Base-by-base conservation (phyloP, 352 stramenopile species). In the Pythium diclinum region DNA sequence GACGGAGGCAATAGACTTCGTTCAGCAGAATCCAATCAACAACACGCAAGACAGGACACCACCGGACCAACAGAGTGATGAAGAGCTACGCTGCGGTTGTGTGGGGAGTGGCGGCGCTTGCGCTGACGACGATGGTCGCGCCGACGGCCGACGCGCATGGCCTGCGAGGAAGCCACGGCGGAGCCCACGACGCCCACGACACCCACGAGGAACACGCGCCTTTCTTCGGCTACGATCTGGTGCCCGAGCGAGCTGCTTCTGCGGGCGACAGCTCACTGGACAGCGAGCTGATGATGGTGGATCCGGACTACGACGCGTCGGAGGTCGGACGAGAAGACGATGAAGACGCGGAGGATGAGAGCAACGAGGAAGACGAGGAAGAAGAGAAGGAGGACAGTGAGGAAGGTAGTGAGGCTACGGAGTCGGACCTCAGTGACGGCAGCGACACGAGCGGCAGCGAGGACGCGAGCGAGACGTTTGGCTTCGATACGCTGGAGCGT, bases 101-200 rank as follows among this genome's bases (percentile, higher is more conserved):
- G 44, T 51, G 44, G 44, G 8, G 17, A 2, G 17, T 51, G n/a
- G 44, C 44, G 44, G 44, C 44, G 44, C 44, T 51, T 7, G 44
- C n/a, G 51, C 51, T 56, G 4, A 56, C 51, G 51, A 44, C 53
- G 28, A 47, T 19, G 53, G n/a, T 53, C 38, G 36, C 40, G 56
- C 17, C 36, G 36, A 53, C 44, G 19, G 36, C 5, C 2, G 56
- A 61, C 5, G 34, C 56, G 34, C 56, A 53, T 53, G 56, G 44
- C 3, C 19, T 33, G 32, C 44, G 44, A 25, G 34, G 44, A 13
- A 23, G 21, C 40, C 32, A 61, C 36, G 32, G 10, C 30, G 56
- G 13, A 34, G 9, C 17, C 17, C 25, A 32, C 33, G 56, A 38
- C 23, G 30, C n/a, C 38, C 25, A 32, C 33, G 56, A 38, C 23